Base-by-base conservation (phyloP, 192 early-diverging fungal genomes). In the Linnemannia zychae region DNA sequence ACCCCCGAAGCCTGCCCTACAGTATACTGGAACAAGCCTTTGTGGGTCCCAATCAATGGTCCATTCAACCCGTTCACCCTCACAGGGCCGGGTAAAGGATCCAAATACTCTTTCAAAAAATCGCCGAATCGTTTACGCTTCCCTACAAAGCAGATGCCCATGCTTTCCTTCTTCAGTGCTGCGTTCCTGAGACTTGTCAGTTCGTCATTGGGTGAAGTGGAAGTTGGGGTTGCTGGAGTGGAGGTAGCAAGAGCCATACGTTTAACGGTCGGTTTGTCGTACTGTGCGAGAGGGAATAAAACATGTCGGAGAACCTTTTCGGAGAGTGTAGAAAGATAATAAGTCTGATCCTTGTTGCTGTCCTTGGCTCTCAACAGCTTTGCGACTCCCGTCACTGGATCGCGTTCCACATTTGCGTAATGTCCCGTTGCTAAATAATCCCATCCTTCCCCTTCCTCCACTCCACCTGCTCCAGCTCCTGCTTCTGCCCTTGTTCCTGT, bases 101-200 rank as follows among this genome's bases (percentile, higher is more conserved):
- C 71, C 67, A 88, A 34, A 52, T 84, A 89, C 83, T 90, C 78
- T 82, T 88, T 90, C 46, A 97, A 74, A 75, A 99, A 98, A 22
- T 93, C 90, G 7, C 94, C 90, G 87, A 97, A 99, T 36, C 86
- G 82, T 1, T 88, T 88, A 3, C 94, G 90, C 77, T 97, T 93
- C 9, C 97, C 97, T 5, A 99, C 93, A 91, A 99, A 98, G 73
- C 98, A 99, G 24, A 99, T 96, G 0, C 98, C 98, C 96, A 97
- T 97, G 80, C 96, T 97, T 82, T 99, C 98, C 67, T 87, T 89
- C 84, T 96, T 95, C 46, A 88, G 88, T 0, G 93, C 89, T 0
- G 93, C 92, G 1, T 90, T 93, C 5, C 79, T 67, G 18, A 99
- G 87, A 1, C 91, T 89, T 6, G 85, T 63, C 57, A 63, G 11